Conservation (phyloP, 345 rosid species). For the Ricinus communis region DNA sequence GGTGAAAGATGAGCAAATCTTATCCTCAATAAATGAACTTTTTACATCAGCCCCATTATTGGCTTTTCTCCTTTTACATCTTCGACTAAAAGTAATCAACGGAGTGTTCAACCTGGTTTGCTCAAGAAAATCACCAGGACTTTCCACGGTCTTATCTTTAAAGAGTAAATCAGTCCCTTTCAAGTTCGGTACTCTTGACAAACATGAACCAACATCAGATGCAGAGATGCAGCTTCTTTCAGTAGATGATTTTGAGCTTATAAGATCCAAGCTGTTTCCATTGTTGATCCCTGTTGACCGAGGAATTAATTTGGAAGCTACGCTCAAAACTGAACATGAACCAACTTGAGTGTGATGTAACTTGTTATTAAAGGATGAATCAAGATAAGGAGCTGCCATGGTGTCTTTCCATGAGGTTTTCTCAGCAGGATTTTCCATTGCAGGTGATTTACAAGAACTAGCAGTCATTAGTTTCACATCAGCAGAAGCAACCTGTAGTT, state of each 20-base stretch:
- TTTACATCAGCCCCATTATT: constrained; percentile 14
- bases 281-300: constrained; percentile 7
- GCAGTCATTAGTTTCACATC: background rate
- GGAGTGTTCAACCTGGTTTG: constrained; percentile 23
- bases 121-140: constrained; percentile 8
- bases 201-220: constrained; percentile 13
- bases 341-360: background rate
- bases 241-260: constrained; percentile 11
- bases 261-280: constrained; percentile 12
- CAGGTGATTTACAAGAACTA: constrained; percentile 16
- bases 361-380: constrained; percentile 14
- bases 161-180: constrained; percentile 15
- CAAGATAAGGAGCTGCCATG: constrained; percentile 16
- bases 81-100: constrained; percentile 42
- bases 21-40: constrained; percentile 9
- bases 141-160: constrained; percentile 12
- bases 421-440: constrained; percentile 10
- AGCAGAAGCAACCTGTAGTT: constrained; percentile 23
- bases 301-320: constrained; percentile 17
- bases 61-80: constrained; percentile 33
- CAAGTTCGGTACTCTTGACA: constrained; percentile 18
- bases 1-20: constrained; percentile 2
- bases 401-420: constrained; percentile 21
- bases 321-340: constrained; percentile 11
- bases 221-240: constrained; percentile 16